Conservation (phyloP, 768 basidiomycete genomes). For the Nidularia sp. region DNA sequence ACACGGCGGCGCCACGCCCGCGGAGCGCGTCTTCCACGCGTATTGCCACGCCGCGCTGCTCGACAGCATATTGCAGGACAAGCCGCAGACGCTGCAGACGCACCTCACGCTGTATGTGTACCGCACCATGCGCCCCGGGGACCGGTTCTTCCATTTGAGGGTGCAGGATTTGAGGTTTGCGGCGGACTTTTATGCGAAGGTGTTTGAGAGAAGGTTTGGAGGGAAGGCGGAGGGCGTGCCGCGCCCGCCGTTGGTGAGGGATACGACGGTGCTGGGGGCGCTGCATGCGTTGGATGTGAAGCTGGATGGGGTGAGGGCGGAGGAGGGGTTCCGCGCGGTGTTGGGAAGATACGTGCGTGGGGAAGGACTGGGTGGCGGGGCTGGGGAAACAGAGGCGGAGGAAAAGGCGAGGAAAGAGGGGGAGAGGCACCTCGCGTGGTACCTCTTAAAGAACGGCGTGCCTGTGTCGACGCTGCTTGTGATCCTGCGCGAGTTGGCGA, state of each 20-base stretch:
- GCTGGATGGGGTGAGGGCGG: conserved; percentile 41
- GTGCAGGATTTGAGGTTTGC: conserved; percentile 74
- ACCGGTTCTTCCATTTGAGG: conserved; percentile 61
- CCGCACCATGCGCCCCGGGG: conserved; percentile 54
- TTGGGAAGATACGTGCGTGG: conserved; percentile 57
- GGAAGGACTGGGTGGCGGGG: conserved; percentile 18
- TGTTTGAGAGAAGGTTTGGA: conserved; percentile 73
- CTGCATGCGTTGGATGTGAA: conserved; percentile 58
- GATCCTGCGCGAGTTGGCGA: conserved; percentile 57
- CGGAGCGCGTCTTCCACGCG: conserved; percentile 59
- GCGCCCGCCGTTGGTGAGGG: conserved; percentile 66
- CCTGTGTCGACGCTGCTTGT: conserved; percentile 67
- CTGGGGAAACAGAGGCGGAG: conserved; percentile 7
- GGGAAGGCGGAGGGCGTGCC: conserved; percentile 63
- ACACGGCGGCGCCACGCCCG: conserved; percentile 50
- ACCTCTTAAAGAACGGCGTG: conserved; percentile 64
- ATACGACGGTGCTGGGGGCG: conserved; percentile 65
- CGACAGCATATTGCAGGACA: conserved; percentile 91
- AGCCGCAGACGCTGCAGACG: conserved; percentile 71
- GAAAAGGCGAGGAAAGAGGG: conserved; percentile 8
- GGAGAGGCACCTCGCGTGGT: conserved; percentile 58
- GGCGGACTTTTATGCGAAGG: conserved; percentile 70
- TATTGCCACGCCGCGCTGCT: conserved; percentile 76
- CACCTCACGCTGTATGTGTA: conserved; percentile 71
- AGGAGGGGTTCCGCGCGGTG: conserved; percentile 34